Percentiles rank a stretch among this genome's conserved stretches.
Conservation (phyloP, 352 stramenopile species). For the Pythium sp. region DNA sequence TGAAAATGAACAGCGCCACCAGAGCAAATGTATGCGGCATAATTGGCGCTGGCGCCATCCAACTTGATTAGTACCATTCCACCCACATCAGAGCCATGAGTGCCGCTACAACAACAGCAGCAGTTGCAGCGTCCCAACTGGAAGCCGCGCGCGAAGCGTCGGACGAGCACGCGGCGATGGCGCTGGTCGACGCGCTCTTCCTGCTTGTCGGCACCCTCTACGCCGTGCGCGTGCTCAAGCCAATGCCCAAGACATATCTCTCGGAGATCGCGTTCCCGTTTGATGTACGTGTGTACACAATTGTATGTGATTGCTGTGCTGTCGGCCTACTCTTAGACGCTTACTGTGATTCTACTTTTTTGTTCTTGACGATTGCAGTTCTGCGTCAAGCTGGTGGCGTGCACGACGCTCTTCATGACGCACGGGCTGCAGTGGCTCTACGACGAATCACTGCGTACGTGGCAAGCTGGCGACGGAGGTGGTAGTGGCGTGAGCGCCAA, state of each 20-base stretch:
- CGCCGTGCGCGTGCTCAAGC: conserved; percentile 42
- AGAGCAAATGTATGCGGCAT: neutral
- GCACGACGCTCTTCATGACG: conserved; percentile 40
- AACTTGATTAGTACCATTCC: neutral
- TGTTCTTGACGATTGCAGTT: conserved; percentile 31
- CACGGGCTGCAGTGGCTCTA: conserved; percentile 47
- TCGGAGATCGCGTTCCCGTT: conserved; percentile 73
- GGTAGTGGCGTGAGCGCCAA: conserved; percentile 19
- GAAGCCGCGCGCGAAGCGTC: conserved; percentile 11
- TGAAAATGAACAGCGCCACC: neutral
- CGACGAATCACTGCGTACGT: conserved; percentile 36
- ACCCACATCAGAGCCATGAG: neutral
- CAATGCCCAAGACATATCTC: conserved; percentile 69
- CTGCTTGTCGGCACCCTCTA: conserved; percentile 54
- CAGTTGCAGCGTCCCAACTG: neutral
- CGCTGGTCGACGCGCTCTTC: conserved; percentile 37
- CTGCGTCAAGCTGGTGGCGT: conserved; percentile 56
- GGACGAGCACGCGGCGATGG: conserved; percentile 14
- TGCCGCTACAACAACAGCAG: neutral
- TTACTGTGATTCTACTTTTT: neutral
- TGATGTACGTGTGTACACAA: conserved; percentile 35
- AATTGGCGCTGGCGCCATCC: neutral
- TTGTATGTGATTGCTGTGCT: neutral
- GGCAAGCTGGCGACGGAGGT: neutral
- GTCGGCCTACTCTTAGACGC: neutral